A percentile compares a stretch with the other conserved stretches of the same genome.
Conservation (phyloP, 2,329 filamentous ascomycete species). For the Colletotrichum echinochloae region DNA sequence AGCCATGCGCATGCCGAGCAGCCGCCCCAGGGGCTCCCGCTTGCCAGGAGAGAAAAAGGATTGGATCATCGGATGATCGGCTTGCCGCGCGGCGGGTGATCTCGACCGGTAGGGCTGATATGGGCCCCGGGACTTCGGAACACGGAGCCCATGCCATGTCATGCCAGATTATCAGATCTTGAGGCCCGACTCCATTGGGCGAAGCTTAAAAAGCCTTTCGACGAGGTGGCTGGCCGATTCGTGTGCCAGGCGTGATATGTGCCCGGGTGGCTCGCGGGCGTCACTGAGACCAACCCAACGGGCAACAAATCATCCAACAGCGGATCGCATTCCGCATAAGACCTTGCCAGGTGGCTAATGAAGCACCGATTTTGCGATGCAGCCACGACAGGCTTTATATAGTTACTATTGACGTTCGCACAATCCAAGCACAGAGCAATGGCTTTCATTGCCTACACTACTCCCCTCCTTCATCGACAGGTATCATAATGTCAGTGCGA, state of each 20-base stretch:
- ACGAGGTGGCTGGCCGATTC: slow-evolving; percentile 3
- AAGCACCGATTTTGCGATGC: not conserved
- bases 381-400: not conserved
- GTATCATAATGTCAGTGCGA: no score
- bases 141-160: slow-evolving; percentile 16
- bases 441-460: no score
- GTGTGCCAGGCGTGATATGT: slow-evolving; percentile 26
- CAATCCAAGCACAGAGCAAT: not conserved
- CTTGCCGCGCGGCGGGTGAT: slow-evolving; percentile 27
- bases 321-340: not conserved
- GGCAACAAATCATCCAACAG: not conserved
- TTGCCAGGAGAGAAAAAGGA: slow-evolving; percentile 1
- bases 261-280: not conserved
- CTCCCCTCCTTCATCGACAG: not conserved
- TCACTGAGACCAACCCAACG: not conserved
- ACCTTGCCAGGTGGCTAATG: not conserved
- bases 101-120: slow-evolving; percentile 28
- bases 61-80: slow-evolving; percentile 38
- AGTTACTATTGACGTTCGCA: not conserved
- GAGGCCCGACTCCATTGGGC: slow-evolving; percentile 27
- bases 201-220: slow-evolving; percentile 19
- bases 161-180: slow-evolving; percentile 40
- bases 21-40: slow-evolving; percentile 6
- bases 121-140: slow-evolving; percentile 10
- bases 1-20: slow-evolving; percentile 4